Base-by-base conservation (phyloP, 257 asterid species). In the Plantago elongata region DNA sequence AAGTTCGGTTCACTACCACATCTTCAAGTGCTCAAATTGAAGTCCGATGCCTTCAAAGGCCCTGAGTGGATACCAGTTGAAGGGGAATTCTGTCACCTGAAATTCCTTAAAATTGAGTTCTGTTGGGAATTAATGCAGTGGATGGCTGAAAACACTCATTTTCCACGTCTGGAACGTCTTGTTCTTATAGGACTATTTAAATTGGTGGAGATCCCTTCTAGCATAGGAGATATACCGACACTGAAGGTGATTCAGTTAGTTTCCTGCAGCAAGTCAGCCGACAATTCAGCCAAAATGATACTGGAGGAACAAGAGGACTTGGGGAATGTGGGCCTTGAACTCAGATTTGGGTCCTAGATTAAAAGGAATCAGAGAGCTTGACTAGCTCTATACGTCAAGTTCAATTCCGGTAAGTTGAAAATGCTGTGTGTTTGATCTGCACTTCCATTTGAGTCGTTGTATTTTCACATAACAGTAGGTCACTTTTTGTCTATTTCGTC, bases 91-190 rank as follows among this genome's bases (percentile, higher is more conserved):
- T 1, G 14, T 29, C 37, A 34, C 57, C 57, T 62, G n/a, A 47
- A 34, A 29, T n/a, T 7, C 66, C 13, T 62, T 4, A 9, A 0
- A 62, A 13, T 62, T 13, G 18, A 38, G 2, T 2, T 5, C 5
- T 0, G 14, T 2, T 13, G 46, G 46, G 46, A 47, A 13, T 22
- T 62, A 14, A 14, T 1, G 9, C 13, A 3, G 46, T 66, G 71
- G 71, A 66, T 3, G 6, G 56, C 59, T 5, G 55, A 49, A 0
- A 9, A 15, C 3, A 18, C 55, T n/a, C 62, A 69, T 5, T 69
- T 74, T 43, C 75, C 69, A 1, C 11, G 60, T 61, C 78, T 74
- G 16, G 69, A 74, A 52, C 37, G 22, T 13, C 62, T 74, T 30
- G 30, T 54, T 4, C 48, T 64, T 30, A 0, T 13, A 61, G 11